These are phyloP conservation scores for Plantago lanceolata DNA, from an alignment of 305 asterid species.

Conservation along the genomic window DNA sequence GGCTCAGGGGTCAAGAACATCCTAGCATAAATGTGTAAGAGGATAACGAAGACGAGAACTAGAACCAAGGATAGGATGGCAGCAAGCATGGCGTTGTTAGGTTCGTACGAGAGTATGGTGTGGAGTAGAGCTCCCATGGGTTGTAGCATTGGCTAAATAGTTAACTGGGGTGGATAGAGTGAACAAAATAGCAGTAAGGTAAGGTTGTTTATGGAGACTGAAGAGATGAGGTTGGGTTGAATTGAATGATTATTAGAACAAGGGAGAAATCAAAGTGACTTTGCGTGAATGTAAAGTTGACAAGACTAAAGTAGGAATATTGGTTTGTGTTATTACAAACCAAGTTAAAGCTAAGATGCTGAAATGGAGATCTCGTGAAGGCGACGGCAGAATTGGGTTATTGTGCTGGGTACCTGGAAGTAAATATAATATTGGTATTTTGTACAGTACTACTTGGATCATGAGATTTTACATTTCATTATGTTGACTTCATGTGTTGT, in stretches of 20 bases:
- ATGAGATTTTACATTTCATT: not conserved
- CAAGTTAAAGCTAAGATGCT: conserved; percentile 18
- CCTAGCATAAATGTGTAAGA: conserved; percentile 3
- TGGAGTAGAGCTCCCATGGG: not conserved
- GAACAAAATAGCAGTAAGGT: conserved; percentile 8
- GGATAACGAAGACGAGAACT: not conserved
- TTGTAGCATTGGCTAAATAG: not conserved
- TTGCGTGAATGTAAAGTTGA: conserved; percentile 31
- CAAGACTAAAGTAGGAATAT: conserved; percentile 17
- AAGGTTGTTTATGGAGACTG: not conserved
- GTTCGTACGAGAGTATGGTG: conserved; percentile 11
- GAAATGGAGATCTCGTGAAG: conserved; percentile 56
- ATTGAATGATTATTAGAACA: not conserved
- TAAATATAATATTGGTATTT: too few relatives aligned
- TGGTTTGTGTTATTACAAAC: too few relatives aligned
- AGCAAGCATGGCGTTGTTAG: conserved; percentile 6
- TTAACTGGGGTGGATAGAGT: not conserved
- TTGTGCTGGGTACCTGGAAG: not conserved
- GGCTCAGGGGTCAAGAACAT: not conserved
- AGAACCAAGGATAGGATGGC: conserved; percentile 11
- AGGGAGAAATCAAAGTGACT: conserved; percentile 5
- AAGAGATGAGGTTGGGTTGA: not conserved
- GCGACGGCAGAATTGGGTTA: conserved; percentile 21
- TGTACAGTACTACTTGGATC: conserved; percentile 1
- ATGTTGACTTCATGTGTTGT: conserved; percentile 4